These are phyloP conservation scores for Hypericum androsaemum DNA, from an alignment of 345 rosid species.

Conservation along the genomic window DNA sequence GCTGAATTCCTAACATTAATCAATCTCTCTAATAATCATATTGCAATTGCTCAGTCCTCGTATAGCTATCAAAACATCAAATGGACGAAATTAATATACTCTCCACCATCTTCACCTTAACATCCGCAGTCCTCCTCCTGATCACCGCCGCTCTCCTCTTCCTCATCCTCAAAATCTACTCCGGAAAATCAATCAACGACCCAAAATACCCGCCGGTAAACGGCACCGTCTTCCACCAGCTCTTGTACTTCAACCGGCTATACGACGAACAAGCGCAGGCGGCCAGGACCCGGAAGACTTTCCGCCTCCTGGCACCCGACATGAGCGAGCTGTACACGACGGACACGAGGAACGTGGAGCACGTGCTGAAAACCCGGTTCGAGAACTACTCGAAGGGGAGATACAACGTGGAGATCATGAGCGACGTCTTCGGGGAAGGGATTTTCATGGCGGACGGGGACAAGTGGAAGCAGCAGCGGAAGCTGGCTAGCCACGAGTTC, in stretches of 20 bases:
- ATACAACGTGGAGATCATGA: conserved; percentile 12
- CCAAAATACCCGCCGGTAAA: conserved; percentile 41
- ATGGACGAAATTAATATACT: conserved; percentile 17
- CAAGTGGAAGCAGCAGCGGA: conserved; percentile 77
- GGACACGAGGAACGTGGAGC: conserved; percentile 57
- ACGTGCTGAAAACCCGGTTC: conserved; percentile 46
- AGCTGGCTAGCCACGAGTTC: conserved; percentile 68
- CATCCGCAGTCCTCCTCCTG: conserved; percentile 12
- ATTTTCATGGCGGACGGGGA: conserved; percentile 67
- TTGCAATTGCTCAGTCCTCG: no score
- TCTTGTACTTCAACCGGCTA: conserved; percentile 33
- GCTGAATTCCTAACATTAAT: no score
- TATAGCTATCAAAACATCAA: not conserved
- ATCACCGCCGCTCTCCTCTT: conserved; percentile 15
- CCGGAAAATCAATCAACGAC: conserved; percentile 40
- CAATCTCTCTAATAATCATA: no score
- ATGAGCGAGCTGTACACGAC: conserved; percentile 41
- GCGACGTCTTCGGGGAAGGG: conserved; percentile 68
- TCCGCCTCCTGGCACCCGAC: conserved; percentile 35
- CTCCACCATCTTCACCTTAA: conserved; percentile 12
- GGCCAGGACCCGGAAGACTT: conserved; percentile 38
- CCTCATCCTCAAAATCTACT: conserved; percentile 22
- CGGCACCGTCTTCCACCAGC: conserved; percentile 38
- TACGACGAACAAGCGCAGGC: conserved; percentile 47
- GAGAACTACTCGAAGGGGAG: conserved; percentile 44